Percentiles rank a stretch among this genome's conserved stretches.
These are phyloP conservation scores for Blastobotrys apis DNA, from an alignment of 1,139 yeast genomes.

Conservation along the genomic window DNA sequence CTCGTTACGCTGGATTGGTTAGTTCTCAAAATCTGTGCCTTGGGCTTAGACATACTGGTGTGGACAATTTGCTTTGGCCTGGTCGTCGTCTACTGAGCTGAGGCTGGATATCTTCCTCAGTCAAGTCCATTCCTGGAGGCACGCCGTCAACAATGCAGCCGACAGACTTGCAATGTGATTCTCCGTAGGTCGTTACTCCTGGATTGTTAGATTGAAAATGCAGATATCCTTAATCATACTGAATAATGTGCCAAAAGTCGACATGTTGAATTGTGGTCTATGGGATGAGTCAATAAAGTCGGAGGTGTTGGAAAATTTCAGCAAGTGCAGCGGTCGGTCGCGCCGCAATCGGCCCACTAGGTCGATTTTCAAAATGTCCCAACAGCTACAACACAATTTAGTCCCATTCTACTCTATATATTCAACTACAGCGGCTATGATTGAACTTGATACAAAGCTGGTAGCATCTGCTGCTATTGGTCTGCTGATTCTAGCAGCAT, in stretches of 20 bases:
- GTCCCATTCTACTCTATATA: too few species aligned
- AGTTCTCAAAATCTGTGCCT: too few species aligned
- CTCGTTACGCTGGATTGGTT: constrained; percentile 55
- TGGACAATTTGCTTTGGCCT: constrained; percentile 86
- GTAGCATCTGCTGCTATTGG: too few species aligned
- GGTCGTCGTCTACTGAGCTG: constrained; percentile 96
- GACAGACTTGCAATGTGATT: constrained; percentile 96
- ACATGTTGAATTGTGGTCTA: constrained; percentile 43
- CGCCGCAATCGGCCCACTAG: too few species aligned
- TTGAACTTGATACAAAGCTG: too few species aligned
- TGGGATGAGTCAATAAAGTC: constrained; percentile 12
- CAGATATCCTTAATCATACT: constrained; percentile 20
- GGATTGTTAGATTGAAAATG: constrained; percentile 4
- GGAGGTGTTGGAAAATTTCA: background rate
- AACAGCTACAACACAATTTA: too few species aligned
- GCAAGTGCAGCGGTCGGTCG: too few species aligned
- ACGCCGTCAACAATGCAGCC: constrained; percentile 98
- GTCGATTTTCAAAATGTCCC: too few species aligned
- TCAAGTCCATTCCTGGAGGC: constrained; percentile 86
- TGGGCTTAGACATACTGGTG: constrained; percentile 50
- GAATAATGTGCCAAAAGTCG: constrained; percentile 59
- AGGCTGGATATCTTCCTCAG: constrained; percentile 88
- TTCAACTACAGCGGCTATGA: too few species aligned
- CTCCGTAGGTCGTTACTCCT: constrained; percentile 92
- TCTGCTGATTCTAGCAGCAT: constrained; percentile 16